These are phyloP conservation scores for Cerrena zonata DNA, from an alignment of 1,284 basidiomycete genomes.

Conservation along the genomic window DNA sequence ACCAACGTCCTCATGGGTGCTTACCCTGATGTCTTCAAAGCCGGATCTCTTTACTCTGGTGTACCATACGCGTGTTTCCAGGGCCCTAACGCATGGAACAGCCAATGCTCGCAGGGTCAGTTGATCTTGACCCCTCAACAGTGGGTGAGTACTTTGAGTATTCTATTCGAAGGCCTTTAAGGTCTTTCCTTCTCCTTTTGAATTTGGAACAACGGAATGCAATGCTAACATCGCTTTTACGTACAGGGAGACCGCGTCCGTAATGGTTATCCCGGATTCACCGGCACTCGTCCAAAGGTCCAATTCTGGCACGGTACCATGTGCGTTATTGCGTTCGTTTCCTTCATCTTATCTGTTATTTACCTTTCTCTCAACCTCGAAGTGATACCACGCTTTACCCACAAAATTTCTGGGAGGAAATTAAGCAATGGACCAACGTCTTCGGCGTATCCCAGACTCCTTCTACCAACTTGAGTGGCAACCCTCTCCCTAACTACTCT, in stretches of 20 bases:
- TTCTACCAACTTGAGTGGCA: conserved; percentile 32
- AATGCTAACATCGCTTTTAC: neutral
- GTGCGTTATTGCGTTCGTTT: conserved; percentile 25
- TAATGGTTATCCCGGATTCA: conserved; percentile 45
- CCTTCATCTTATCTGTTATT: neutral
- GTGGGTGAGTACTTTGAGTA: conserved; percentile 34
- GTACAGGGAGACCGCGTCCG: conserved; percentile 39
- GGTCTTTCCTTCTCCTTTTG: conserved; percentile 1
- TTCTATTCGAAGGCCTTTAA: conserved; percentile 1
- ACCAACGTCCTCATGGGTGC: conserved; percentile 49
- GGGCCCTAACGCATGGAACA: conserved; percentile 43
- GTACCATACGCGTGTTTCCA: conserved; percentile 53
- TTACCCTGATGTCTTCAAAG: conserved; percentile 51
- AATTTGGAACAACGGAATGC: too few species aligned
- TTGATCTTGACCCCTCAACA: conserved; percentile 40
- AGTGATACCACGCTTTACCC: conserved; percentile 47
- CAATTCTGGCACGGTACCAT: conserved; percentile 52
- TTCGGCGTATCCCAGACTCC: conserved; percentile 39
- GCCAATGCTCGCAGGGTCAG: conserved; percentile 39
- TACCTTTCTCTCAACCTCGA: neutral
- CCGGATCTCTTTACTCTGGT: conserved; percentile 45
- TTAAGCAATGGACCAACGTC: conserved; percentile 44
- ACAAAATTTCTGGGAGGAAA: conserved; percentile 45
- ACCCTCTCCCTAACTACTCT: conserved; percentile 37
- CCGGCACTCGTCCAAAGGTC: conserved; percentile 45